These are phyloP conservation scores for Knufia petricola DNA, from an alignment of 2,329 filamentous ascomycete species.

Conservation along the genomic window DNA sequence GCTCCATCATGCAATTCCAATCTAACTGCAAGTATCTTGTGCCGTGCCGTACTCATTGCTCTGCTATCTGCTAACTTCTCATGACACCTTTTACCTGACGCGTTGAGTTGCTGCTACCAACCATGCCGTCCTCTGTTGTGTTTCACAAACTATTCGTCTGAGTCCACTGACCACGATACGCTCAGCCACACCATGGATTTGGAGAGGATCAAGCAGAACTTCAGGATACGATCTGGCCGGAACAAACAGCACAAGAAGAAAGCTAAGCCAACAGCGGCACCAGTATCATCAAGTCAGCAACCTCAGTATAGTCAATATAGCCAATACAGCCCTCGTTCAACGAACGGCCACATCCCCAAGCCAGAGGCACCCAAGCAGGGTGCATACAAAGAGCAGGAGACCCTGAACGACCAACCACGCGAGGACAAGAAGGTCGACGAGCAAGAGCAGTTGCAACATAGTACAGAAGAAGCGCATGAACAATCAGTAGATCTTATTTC, in stretches of 20 bases:
- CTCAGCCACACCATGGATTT: slow-evolving; percentile 17
- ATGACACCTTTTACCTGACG: not conserved
- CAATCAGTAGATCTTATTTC: not conserved
- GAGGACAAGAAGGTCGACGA: not conserved
- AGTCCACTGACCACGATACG: not conserved
- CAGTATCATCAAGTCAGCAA: too few relatives aligned
- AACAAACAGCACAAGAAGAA: slow-evolving; percentile 16
- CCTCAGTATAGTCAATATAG: too few relatives aligned
- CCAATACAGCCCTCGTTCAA: not conserved
- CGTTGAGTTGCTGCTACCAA: not conserved
- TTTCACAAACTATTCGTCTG: not conserved
- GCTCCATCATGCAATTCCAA: not conserved
- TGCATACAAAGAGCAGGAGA: not conserved
- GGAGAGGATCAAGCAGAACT: slow-evolving; percentile 22
- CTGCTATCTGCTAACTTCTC: not conserved
- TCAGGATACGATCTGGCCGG: slow-evolving; percentile 21
- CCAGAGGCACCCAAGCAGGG: not conserved
- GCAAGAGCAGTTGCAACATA: too few relatives aligned
- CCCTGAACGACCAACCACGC: not conserved
- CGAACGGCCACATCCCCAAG: too few relatives aligned
- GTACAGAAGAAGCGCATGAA: not conserved
- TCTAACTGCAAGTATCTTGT: not conserved
- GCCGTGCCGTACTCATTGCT: too few relatives aligned
- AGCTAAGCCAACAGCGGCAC: not conserved
- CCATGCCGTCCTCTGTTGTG: not conserved